Evolutionary conservation across 495 filamentous ascomycete species (phyloP).

Genomic region (Chaetomidium leptoderma): DNA sequence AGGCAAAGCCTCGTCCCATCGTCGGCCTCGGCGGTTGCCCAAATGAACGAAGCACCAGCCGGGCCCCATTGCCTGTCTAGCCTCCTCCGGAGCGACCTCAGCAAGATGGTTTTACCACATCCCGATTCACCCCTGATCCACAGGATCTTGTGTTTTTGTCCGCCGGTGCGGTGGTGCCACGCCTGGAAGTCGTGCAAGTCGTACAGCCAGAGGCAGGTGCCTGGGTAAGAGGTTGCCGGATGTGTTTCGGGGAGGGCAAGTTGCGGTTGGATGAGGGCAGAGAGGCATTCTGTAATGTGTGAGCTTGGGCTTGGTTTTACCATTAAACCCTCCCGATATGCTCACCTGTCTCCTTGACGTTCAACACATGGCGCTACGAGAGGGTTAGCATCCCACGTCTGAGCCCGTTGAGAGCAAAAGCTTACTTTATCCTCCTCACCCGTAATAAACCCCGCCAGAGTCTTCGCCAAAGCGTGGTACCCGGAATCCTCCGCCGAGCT

Average conservation of each 20-base stretch:
- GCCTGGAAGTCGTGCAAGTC: slow-evolving; percentile 33
- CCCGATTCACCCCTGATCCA: slow-evolving; percentile 36
- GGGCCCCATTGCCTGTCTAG: slow-evolving; percentile 33
- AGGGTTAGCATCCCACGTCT: neutral
- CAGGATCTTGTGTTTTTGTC: slow-evolving; percentile 33
- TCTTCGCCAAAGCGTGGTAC: slow-evolving; percentile 25
- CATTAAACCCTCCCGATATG: neutral
- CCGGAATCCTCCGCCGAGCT: slow-evolving; percentile 27
- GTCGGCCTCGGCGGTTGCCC: slow-evolving; percentile 25
- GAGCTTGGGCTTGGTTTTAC: neutral
- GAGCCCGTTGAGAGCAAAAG: neutral
- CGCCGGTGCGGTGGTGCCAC: slow-evolving; percentile 35
- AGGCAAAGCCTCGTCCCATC: slow-evolving; percentile 21
- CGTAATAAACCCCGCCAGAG: slow-evolving; percentile 19
- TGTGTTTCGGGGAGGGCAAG: slow-evolving; percentile 18
- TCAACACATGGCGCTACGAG: slow-evolving; percentile 24
- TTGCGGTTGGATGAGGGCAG: slow-evolving; percentile 19
- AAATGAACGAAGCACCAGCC: slow-evolving; percentile 30
- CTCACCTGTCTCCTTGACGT: slow-evolving; percentile 25
- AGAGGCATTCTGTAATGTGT: slow-evolving; percentile 26
- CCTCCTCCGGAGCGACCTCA: slow-evolving; percentile 27
- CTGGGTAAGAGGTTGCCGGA: slow-evolving; percentile 28
- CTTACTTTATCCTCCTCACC: slow-evolving; percentile 26
- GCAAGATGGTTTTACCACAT: slow-evolving; percentile 36
- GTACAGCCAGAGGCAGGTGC: slow-evolving; percentile 37